phyloP scores from a whole-genome alignment of 768 basidiomycete genomes.

The Kwoniella newhampshirensis region DNA sequence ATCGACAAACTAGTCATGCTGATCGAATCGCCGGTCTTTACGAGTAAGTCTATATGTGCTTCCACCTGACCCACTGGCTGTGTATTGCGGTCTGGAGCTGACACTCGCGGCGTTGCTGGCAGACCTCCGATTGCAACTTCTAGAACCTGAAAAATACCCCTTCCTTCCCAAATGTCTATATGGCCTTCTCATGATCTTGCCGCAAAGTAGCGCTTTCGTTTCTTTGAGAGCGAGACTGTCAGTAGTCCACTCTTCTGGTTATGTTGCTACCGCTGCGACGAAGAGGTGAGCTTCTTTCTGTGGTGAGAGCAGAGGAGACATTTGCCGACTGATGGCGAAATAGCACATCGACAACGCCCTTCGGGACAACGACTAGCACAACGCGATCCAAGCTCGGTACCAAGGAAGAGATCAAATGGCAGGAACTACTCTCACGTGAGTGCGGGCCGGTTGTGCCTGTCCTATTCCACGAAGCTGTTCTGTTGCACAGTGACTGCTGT shows the following conservation, averaged over 20 bases:
- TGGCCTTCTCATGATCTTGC: conserved; percentile 92
- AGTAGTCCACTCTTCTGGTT: conserved; percentile 92
- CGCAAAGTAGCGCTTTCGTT: conserved; percentile 94
- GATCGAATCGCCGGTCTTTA: conserved; percentile 97
- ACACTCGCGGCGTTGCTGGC: no score
- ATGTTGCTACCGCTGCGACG: conserved; percentile 76
- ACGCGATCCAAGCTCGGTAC: conserved; percentile 72
- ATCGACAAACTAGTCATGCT: conserved; percentile 97
- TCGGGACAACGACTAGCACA: conserved; percentile 45
- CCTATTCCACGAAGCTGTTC: no score
- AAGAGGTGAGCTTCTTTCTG: conserved; percentile 63
- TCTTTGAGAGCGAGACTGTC: conserved; percentile 90
- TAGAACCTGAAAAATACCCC: conserved; percentile 95
- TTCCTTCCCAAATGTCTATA: conserved; percentile 97
- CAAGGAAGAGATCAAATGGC: conserved; percentile 95
- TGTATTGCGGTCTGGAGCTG: not conserved
- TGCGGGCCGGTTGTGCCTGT: no score
- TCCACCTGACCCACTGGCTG: no score
- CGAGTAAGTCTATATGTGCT: conserved; percentile 80
- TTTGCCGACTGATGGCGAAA: not conserved
- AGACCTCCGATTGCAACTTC: conserved; percentile 75
- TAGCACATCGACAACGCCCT: conserved; percentile 18
- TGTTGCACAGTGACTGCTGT: no score
- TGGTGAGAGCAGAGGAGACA: not conserved
- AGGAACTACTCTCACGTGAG: conserved; percentile 73